Evolutionary conservation across 108 stramenopile species (phyloP).

Genomic region (Nitzschia sp.): DNA sequence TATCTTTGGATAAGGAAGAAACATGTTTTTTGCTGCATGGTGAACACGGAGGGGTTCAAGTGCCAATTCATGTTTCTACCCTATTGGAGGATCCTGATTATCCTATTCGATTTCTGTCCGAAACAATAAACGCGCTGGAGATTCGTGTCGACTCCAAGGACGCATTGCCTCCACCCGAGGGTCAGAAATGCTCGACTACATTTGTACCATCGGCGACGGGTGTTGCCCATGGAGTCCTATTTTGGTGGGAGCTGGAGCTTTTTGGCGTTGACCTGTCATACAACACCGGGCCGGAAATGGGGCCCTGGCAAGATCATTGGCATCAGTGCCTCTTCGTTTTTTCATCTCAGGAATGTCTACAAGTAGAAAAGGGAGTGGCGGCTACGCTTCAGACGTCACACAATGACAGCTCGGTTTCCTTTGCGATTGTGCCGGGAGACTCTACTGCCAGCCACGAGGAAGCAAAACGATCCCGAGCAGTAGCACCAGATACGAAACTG

Average conservation of each 20-base stretch:
- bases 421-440: slow-evolving; percentile 16
- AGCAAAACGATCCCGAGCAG: slow-evolving; percentile 2
- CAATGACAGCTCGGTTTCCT: slow-evolving; percentile 54
- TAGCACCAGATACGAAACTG: slow-evolving; percentile 5
- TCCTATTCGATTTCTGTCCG: slow-evolving; percentile 39
- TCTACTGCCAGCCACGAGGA: neutral
- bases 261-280: slow-evolving; percentile 39
- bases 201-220: slow-evolving; percentile 44
- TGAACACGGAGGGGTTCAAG: slow-evolving; percentile 18
- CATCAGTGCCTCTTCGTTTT: slow-evolving; percentile 75
- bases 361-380: slow-evolving; percentile 37
- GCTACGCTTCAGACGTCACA: slow-evolving; percentile 48
- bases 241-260: slow-evolving; percentile 87
- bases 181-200: slow-evolving; percentile 26
- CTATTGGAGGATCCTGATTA: slow-evolving; percentile 20
- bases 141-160: slow-evolving; percentile 62
- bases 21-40: neutral
- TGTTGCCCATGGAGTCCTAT: slow-evolving; percentile 61
- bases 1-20: neutral
- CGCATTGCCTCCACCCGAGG: slow-evolving; percentile 48
- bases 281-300: slow-evolving; percentile 28
- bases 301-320: slow-evolving; percentile 87
- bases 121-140: slow-evolving; percentile 53
- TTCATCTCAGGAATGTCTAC: slow-evolving; percentile 19
- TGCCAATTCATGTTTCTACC: slow-evolving; percentile 41